phyloP scores from a whole-genome alignment of 805 yeast genomes.

The Candida ficus region DNA sequence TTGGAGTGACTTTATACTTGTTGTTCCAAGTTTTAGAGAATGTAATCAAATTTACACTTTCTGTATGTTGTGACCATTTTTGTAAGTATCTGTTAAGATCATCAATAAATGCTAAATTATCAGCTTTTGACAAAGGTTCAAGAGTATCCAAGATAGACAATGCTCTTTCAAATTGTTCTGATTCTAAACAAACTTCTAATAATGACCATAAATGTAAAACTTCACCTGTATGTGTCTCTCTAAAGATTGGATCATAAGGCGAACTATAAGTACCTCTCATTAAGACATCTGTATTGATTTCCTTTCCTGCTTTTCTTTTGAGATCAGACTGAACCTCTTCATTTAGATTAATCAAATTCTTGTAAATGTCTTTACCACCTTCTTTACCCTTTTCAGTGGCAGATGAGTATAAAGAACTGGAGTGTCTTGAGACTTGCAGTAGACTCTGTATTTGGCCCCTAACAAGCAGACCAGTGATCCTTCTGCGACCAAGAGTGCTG shows the following conservation, averaged over 20 bases:
- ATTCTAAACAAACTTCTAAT: constrained; percentile 70
- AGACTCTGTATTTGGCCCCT: not conserved
- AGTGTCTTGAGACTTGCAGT: constrained; percentile 2
- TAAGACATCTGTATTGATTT: constrained; percentile 7
- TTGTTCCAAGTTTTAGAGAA: constrained; percentile 32
- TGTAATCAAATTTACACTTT: constrained; percentile 38
- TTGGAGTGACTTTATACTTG: constrained; percentile 34
- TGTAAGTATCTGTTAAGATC: constrained; percentile 64
- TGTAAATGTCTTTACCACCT: too few species aligned
- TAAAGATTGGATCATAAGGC: constrained; percentile 16
- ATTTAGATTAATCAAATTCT: too few species aligned
- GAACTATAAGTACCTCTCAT: constrained; percentile 18
- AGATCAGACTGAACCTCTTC: too few species aligned
- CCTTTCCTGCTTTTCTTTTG: constrained; percentile 1
- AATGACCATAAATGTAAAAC: constrained; percentile 69
- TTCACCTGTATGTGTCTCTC: constrained; percentile 40
- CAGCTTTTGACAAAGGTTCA: constrained; percentile 39
- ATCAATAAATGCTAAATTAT: constrained; percentile 47
- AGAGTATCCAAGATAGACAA: constrained; percentile 60
- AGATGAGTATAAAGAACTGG: constrained; percentile 3
- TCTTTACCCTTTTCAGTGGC: too few species aligned
- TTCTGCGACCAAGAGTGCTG: not conserved
- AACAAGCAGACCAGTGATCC: not conserved
- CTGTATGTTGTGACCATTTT: constrained; percentile 33
- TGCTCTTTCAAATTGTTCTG: constrained; percentile 65